Evolutionary conservation across 441 rosid species (phyloP).

Genomic region (Arabidopsis hybrid): DNA sequence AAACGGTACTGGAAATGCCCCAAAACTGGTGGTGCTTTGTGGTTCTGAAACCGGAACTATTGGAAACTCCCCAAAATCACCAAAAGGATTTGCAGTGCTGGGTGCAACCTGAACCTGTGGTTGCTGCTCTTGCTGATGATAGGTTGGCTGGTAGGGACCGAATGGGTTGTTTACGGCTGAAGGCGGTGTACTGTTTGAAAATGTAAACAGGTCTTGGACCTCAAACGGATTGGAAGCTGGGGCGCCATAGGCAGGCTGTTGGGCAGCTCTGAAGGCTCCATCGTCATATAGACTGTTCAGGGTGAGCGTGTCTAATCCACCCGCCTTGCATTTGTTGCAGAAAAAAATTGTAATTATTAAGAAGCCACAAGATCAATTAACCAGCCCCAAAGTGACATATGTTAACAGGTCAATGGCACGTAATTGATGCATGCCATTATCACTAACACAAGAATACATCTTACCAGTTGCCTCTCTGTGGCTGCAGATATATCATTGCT

Average conservation of each 20-base stretch:
- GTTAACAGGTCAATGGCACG: conserved; percentile 1
- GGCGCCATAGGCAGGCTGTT: conserved; percentile 67
- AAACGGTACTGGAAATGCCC: conserved; percentile 23
- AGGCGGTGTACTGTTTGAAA: conserved; percentile 55
- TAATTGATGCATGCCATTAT: conserved; percentile 20
- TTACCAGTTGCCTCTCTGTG: conserved; percentile 89
- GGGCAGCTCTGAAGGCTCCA: conserved; percentile 72
- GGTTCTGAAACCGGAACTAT: conserved; percentile 48
- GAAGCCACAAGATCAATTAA: background rate
- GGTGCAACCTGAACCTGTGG: conserved; percentile 54
- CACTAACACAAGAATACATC: conserved; percentile 30
- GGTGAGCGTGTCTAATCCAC: conserved; percentile 91
- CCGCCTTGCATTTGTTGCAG: conserved; percentile 57
- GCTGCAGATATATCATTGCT: conserved; percentile 71
- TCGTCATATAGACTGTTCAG: conserved; percentile 83
- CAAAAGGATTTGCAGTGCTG: conserved; percentile 43
- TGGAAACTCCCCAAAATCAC: conserved; percentile 57
- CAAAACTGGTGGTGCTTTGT: conserved; percentile 66
- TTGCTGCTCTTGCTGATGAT: conserved; percentile 48
- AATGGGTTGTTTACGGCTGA: conserved; percentile 71
- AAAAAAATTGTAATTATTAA: conserved; percentile 15
- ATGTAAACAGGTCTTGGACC: conserved; percentile 71
- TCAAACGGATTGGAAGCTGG: conserved; percentile 89
- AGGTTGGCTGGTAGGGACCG: conserved; percentile 65
- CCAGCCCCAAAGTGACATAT: background rate